Percentiles rank a stretch among this genome's conserved stretches.
phyloP scores from a whole-genome alignment of 768 basidiomycete species.

The Tremella fuciformis region DNA sequence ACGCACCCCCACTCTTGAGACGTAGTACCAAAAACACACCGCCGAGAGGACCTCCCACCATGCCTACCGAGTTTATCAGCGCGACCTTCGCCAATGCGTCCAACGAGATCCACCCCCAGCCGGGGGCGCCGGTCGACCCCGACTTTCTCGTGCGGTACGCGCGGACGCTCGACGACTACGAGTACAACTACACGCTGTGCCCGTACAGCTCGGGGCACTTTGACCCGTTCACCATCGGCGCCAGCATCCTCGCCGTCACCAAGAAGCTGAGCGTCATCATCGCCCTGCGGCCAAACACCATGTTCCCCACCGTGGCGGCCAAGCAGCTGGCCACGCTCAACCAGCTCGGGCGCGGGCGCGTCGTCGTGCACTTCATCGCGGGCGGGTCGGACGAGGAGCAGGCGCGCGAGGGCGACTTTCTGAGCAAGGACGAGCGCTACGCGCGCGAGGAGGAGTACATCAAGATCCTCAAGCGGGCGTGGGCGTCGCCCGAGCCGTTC shows the following conservation, averaged over 20 bases:
- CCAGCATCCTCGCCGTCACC: slow-evolving; percentile 29
- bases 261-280: slow-evolving; percentile 33
- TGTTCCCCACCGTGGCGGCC: slow-evolving; percentile 39
- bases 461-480: slow-evolving; percentile 34
- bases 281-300: slow-evolving; percentile 36
- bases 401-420: slow-evolving; percentile 33
- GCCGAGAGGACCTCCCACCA: slow-evolving; percentile 1
- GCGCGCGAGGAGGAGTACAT: slow-evolving; percentile 39
- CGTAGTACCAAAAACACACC: neutral
- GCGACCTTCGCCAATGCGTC: slow-evolving; percentile 34
- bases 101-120: slow-evolving; percentile 30
- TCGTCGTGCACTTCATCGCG: slow-evolving; percentile 39
- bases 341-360: slow-evolving; percentile 30
- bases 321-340: slow-evolving; percentile 38
- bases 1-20: no score
- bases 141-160: slow-evolving; percentile 37
- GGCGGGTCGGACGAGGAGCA: slow-evolving; percentile 35
- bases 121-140: slow-evolving; percentile 31
- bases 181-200: slow-evolving; percentile 36
- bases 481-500: slow-evolving; percentile 30
- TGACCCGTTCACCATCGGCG: slow-evolving; percentile 38
- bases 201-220: slow-evolving; percentile 32
- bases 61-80: slow-evolving; percentile 37
- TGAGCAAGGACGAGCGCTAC: slow-evolving; percentile 35
- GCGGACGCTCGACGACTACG: slow-evolving; percentile 32